Base-by-base conservation (phyloP, 306 rosid genomes). In the Cucurbita pepo region DNA sequence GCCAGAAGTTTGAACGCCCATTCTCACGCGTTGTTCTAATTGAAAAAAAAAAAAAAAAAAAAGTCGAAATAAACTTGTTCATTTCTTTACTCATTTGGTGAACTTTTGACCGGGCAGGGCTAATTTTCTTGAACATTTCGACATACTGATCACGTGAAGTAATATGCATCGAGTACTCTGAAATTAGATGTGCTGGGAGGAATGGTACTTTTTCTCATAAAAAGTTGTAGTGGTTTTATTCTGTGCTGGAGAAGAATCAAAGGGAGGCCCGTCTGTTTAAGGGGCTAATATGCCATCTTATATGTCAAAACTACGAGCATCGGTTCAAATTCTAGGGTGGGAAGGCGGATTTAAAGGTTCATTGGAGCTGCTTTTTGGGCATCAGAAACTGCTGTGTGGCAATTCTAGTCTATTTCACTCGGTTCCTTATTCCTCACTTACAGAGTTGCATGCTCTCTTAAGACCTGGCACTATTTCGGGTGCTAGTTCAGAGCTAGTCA, bases 231-330 rank as follows among this genome's bases (percentile, higher is more conserved):
- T 38, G 62, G 48, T 71, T 63, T 75, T 51, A 79, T 57, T 76
- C 73, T 81, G 74, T 70, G 82, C 63, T 43, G 30, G 69, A 65
- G 69, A 71, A 66, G 75, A 48, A 43, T 71, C 58, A 83, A 77
- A 75, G 79, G 65, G 36, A 69, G 75, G 73, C 65, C 66, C 45
- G 75, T 78, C 37, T 76, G 73, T 77, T 69, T 81, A 52, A 81
- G 85, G 76, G 87, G 84, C 71, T 88, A 90, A 89, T 76, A 95
- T 95, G 99, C 92, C 95, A 79, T 83, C 95, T 12, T 73, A 83
- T 77, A 81, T 87, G 77, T 89, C 86, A 8, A 85, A 83, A 75
- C 55, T 91, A 30, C 81, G 86, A 82, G 67, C 81, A 51, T 82
- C 85, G 0, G 74, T 87, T 37, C 83, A 74, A 79, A 16, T 83